Evolutionary conservation across 805 yeast genomes (phyloP).

Genomic region (Metschnikowia continentalis): DNA sequence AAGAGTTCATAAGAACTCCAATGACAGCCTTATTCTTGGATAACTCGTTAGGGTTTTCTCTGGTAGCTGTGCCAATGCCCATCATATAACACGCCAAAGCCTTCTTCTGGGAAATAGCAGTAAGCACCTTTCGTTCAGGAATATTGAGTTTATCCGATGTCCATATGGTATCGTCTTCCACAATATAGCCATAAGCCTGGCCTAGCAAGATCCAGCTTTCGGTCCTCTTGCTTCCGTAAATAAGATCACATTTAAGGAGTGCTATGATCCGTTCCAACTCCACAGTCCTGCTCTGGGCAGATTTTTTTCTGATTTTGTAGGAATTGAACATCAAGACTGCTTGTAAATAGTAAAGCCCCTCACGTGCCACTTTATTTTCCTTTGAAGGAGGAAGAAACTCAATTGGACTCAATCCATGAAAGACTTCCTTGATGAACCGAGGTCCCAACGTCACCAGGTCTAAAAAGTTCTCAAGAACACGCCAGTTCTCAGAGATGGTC

Average conservation of each 20-base stretch:
- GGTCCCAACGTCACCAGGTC: conserved; percentile 42
- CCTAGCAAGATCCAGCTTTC: conserved; percentile 89
- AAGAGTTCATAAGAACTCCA: conserved; percentile 45
- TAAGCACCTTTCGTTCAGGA: conserved; percentile 52
- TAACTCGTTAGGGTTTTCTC: background rate
- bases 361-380: conserved; percentile 27
- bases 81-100: conserved; percentile 69
- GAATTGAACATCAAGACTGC: conserved; percentile 66
- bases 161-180: conserved; percentile 91
- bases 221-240: conserved; percentile 60
- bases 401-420: conserved; percentile 43
- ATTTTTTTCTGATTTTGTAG: conserved; percentile 65
- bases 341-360: conserved; percentile 66
- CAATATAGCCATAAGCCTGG: conserved; percentile 69
- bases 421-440: conserved; percentile 44
- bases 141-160: conserved; percentile 76
- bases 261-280: conserved; percentile 74
- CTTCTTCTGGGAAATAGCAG: conserved; percentile 64
- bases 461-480: conserved; percentile 44
- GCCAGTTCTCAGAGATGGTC: conserved; percentile 43
- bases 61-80: conserved; percentile 50
- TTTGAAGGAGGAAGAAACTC: conserved; percentile 26
- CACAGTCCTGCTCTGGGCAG: conserved; percentile 75
- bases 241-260: conserved; percentile 61
- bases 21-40: conserved; percentile 31